phyloP scores from a whole-genome alignment of 495 filamentous ascomycete species.

The Aspergillus sclerotiicarbonarius region DNA sequence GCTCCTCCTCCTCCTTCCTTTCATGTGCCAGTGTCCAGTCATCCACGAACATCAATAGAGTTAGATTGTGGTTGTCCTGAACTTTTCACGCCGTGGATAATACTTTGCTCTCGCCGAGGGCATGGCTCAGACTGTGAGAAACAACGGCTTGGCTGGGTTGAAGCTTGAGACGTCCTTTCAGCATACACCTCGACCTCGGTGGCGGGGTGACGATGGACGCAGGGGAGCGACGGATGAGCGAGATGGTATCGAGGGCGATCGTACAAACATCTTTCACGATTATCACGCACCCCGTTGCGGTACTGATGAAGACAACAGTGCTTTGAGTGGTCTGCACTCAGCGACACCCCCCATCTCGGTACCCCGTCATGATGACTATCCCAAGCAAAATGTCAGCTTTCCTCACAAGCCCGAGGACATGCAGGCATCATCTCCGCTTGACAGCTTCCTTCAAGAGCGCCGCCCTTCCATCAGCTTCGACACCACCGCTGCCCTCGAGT shows the following conservation, averaged over 20 bases:
- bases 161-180: conserved; percentile 45
- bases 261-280: conserved; percentile 41
- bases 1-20: background rate
- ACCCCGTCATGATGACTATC: conserved; percentile 38
- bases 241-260: conserved; percentile 47
- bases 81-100: conserved; percentile 18
- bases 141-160: conserved; percentile 35
- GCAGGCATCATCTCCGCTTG: conserved; percentile 40
- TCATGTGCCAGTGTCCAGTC: background rate
- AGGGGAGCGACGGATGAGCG: conserved; percentile 29
- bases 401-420: conserved; percentile 46
- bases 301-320: conserved; percentile 49
- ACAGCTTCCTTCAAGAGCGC: conserved; percentile 41
- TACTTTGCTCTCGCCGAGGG: conserved; percentile 18
- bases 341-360: conserved; percentile 48
- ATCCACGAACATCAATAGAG: background rate
- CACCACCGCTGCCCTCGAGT: conserved; percentile 38
- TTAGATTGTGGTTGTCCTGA: background rate
- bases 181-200: conserved; percentile 22
- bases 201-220: conserved; percentile 26
- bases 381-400: conserved; percentile 24
- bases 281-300: conserved; percentile 40
- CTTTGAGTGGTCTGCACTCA: conserved; percentile 44
- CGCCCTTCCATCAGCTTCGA: conserved; percentile 46
- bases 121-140: conserved; percentile 44